Evolutionary conservation across 805 yeast species (phyloP), one percentile per base, ranked within the genome.

Genomic region (Ogataea nakhonphanomensis): DNA sequence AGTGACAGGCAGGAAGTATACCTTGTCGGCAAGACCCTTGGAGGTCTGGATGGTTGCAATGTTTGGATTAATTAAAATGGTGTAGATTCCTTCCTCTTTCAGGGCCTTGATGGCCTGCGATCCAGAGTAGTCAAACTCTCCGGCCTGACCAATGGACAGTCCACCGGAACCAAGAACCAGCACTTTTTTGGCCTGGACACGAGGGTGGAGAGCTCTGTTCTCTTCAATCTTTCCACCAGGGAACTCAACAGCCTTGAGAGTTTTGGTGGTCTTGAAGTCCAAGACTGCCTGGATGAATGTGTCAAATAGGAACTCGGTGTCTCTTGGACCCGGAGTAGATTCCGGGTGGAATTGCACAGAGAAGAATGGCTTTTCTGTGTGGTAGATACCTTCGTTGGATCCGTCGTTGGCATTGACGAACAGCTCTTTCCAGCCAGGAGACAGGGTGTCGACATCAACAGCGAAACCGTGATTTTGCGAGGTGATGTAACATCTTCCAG

Each of bases 321-420:
- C 99, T 64, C 96, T 81, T 64, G 99, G 99, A 64, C 99, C 99
- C 34, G 99, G 98, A 35, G 96, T 88, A 17, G 97, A 87, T 73
- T 93, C 99, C 20, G 99, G 99, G 65, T 93, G 99, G 76, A 93
- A 91, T 73, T 93, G 99, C 35, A 93, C 98, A 11, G 99, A 93
- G 75, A 93, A 93, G 63, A 74, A 84, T 28, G 99, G 99, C 65
- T 84, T 74, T 50, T 79, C 73, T 30, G 82, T 76, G 69, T 91
- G 87, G 72, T 88, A 91, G 49, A 93, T 88, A 81, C 99, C 99
- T 74, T 93, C 99, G 66, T 93, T 93, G 27, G 98, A 89, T 41
- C 90, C 91, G 68, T 93, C 99, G 62, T 93, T 93, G 46, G 98
- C 87, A 61, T 93, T 93, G 33, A 88, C 90, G 58, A 93, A 93